Base-by-base conservation (phyloP, 164 flowering plant species). In the Hamamelis virginiana region DNA sequence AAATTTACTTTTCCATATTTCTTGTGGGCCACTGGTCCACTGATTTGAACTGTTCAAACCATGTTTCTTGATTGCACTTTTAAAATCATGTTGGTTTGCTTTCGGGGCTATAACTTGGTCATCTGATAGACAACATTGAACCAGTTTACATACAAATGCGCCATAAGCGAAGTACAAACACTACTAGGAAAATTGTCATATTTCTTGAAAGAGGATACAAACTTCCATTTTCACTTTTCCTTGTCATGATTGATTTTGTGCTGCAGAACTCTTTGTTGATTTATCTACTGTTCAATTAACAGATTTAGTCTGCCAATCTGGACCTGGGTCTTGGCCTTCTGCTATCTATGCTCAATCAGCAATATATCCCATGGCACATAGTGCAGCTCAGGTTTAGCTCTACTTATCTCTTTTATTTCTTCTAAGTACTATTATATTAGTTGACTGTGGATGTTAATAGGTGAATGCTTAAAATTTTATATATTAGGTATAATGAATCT, bases 301-400 rank as follows among this genome's bases (percentile, higher is more conserved):
- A 95, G 99, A 95, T 90, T 79, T 95, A 55, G 96, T 95, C 60
- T 92, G 97, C 81, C 99, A 95, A 76, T 92, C 99, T 83, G 99
- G 99, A 73, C 99, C 97, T 74, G 94, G 97, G 62, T 80, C 89
- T 52, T 95, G 99, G 99, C 94, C 99, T 74, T 87, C 99, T 69
- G 75, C 9, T 51, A 80, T 95, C 44, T 95, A 95, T 82, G 86
- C 97, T 45, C 81, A 91, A 72, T 89, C 99, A 71, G 97, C 98
- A 59, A 59, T 86, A 50, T 74, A 90, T 79, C 98, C 98, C 21
- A 94, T 94, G 98, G 97, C 94, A 75, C 83, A 90, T 74, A 94
- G 98, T 83, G 91, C 94, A 43, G 94, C 97, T 59, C 97, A 95
- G 97, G 99, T 95, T n/a, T 59, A 19, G 53, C 19, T 58, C 23